A percentile compares a stretch with the other conserved stretches of the same genome.
Conservation (phyloP, 208 protist genomes). For the Sergeia podlipaevii region DNA sequence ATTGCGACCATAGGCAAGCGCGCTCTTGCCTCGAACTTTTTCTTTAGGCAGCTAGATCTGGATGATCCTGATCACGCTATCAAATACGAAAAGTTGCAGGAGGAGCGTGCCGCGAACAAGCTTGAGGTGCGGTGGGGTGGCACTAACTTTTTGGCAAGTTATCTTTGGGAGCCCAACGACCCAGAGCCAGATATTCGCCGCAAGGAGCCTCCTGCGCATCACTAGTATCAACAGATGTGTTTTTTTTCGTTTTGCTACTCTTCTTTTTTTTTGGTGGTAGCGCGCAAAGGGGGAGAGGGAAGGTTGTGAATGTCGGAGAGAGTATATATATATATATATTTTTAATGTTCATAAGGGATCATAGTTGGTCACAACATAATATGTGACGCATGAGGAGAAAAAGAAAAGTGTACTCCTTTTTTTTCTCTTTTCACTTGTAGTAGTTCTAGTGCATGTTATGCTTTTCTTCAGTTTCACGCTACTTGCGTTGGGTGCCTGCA, state of each 20-base stretch:
- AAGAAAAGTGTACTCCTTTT: too few species aligned
- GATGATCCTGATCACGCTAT: slow-evolving; percentile 89
- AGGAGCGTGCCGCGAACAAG: slow-evolving; percentile 84
- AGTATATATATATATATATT: too few species aligned
- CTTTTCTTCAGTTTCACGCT: neutral
- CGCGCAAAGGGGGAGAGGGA: too few species aligned
- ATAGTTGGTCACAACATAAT: neutral
- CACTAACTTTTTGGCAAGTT: slow-evolving; percentile 87
- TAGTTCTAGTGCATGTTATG: neutral
- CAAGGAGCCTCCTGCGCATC: slow-evolving; percentile 55
- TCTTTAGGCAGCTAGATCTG: slow-evolving; percentile 80
- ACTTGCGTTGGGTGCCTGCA: too few species aligned
- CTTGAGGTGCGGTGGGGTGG: slow-evolving; percentile 84
- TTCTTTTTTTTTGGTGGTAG: slow-evolving; percentile 10
- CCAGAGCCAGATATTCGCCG: slow-evolving; percentile 86
- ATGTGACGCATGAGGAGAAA: neutral
- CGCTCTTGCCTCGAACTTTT: slow-evolving; percentile 69
- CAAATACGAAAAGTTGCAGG: slow-evolving; percentile 78
- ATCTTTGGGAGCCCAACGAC: slow-evolving; percentile 86
- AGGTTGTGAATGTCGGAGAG: too few species aligned
- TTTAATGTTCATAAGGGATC: too few species aligned
- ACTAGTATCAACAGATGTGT: slow-evolving; percentile 11
- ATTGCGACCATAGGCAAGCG: slow-evolving; percentile 74
- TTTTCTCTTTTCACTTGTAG: slow-evolving; percentile 1
- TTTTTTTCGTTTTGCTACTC: slow-evolving; percentile 1